Base-by-base conservation (phyloP, 805 yeast species). In the Candida xyloterini region DNA sequence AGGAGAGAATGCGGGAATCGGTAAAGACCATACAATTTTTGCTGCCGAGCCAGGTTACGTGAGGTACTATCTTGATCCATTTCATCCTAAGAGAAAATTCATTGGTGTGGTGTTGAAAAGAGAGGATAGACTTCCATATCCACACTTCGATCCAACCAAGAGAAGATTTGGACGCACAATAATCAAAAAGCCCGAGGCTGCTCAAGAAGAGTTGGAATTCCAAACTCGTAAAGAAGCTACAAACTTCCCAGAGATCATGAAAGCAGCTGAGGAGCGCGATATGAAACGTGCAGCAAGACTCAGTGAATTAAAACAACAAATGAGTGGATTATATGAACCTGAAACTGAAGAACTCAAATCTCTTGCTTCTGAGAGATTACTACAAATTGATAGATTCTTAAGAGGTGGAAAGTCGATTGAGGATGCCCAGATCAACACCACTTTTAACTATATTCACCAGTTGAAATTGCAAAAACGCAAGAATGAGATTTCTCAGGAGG, bases 41-140 rank as follows among this genome's bases (percentile, higher is more conserved):
- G 96, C 99, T 3, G 55, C 71, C 25, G 98, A 93, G 59, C 96
- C 96, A 3, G 99, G 99, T 18, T 88, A 70, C 60, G 97, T 91
- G 22, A 77, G 95, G 48, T 93, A 78, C 65, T 93, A 93, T 64
- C 67, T 82, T 45, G 96, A 93, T 68, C 98, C 99, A 5, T 93
- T 93, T 73, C 98, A 93, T 58, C 97, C 98, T 30, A 78, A 79
- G 60, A 79, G 97, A 59, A 84, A 81, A 58, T 87, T 86, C 57
- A 84, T 89, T 48, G 99, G 99, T 27, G 80, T 93, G 27, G 89
- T 95, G 0, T 71, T 93, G 36, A 67, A 66, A 27, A 72, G 73
- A 43, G 84, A 80, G 2, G 64, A 76, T 25, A 67, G 70, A 45
- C 73, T 91, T 26, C 99, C 99, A 29, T 79, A 87, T 11, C 85